Conservation (phyloP, 306 rosid genomes). For the Trifolium fragiferum region DNA sequence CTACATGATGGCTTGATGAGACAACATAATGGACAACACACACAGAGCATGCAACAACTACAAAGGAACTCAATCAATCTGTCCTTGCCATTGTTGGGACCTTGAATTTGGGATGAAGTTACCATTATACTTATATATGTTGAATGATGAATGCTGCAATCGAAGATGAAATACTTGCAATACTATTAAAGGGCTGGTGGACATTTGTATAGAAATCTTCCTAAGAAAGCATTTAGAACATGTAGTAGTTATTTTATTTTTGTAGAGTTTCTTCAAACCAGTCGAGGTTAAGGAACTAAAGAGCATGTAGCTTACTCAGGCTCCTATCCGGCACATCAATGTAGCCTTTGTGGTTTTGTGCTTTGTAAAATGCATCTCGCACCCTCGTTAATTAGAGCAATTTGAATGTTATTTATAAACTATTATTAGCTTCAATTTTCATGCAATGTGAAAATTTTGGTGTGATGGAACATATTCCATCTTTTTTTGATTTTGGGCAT, state of each 20-base stretch:
- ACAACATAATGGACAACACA: constrained; percentile 61
- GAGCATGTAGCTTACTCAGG: no score
- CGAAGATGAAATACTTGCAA: constrained; percentile 25
- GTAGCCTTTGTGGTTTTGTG: no score
- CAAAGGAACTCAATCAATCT: constrained; percentile 49
- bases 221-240: constrained; percentile 16
- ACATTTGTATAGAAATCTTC: constrained; percentile 36
- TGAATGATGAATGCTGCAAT: constrained; percentile 27
- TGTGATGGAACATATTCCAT: not conserved
- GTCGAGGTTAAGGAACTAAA: no score
- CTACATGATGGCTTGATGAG: constrained; percentile 64
- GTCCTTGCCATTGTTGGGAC: constrained; percentile 40
- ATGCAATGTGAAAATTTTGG: no score
- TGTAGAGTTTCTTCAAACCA: not conserved
- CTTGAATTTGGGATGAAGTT: constrained; percentile 24
- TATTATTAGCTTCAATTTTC: no score
- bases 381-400: no score
- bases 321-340: no score
- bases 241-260: not conserved
- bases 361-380: no score
- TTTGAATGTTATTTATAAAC: no score
- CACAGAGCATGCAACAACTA: constrained; percentile 58
- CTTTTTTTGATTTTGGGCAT: constrained; percentile 27
- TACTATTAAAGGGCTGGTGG: constrained; percentile 20
- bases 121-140: constrained; percentile 2